phyloP scores from a whole-genome alignment of 202 grass and related monocot species.

The Schoenoplectus tabernaemontani region DNA sequence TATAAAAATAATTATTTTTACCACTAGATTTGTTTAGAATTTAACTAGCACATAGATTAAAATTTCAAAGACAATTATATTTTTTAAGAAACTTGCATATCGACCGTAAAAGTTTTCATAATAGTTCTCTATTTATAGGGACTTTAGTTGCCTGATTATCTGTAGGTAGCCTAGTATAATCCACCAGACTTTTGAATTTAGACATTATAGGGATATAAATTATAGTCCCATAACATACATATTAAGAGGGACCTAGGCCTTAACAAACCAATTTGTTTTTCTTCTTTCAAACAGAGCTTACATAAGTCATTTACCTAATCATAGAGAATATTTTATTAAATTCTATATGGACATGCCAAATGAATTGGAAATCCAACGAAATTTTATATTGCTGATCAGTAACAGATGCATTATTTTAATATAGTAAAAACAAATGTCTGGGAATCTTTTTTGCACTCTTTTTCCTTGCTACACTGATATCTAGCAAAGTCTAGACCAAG shows the following conservation, averaged over 20 bases:
- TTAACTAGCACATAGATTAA: too few relatives aligned
- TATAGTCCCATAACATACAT: not conserved
- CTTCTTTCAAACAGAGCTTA: not conserved
- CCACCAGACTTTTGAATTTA: not conserved
- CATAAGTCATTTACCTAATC: not conserved
- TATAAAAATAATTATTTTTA: too few relatives aligned
- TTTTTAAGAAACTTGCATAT: too few relatives aligned
- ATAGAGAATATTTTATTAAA: not conserved
- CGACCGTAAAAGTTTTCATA: too few relatives aligned
- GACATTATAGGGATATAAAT: not conserved
- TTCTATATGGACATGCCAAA: not conserved
- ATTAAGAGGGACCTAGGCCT: not conserved
- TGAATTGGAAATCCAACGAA: not conserved
- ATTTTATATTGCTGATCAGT: not conserved
- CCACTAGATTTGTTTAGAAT: too few relatives aligned
- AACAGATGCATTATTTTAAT: not conserved
- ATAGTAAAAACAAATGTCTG: slow-evolving; percentile 17
- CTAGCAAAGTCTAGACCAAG: slow-evolving; percentile 25
- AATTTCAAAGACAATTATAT: too few relatives aligned
- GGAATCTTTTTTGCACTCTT: slow-evolving; percentile 25
- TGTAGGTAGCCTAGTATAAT: not conserved
- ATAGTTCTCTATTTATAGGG: not conserved
- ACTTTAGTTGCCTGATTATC: not conserved
- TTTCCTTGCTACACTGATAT: slow-evolving; percentile 18
- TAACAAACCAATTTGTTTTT: not conserved